Evolutionary conservation across 805 yeast genomes (phyloP), one percentile per base, ranked within the genome.

Genomic region (Ogataea degrootiae): DNA sequence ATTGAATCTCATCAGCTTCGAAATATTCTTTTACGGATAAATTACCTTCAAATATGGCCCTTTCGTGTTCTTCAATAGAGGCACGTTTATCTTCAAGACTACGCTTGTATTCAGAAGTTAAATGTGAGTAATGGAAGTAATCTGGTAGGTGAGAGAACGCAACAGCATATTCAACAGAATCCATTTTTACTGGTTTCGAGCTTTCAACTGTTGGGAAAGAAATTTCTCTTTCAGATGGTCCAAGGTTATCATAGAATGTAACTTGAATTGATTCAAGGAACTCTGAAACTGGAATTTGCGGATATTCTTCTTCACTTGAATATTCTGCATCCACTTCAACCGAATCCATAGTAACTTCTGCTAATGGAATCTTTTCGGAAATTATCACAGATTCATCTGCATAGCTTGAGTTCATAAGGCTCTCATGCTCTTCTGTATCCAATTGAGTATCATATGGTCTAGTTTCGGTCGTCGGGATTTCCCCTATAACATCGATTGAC

Each of bases 1-100:
- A 37, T 5, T 54, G 31, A 26, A 26, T 58, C 6, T 56, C 60
- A 7, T 52, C 39, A 31, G 65, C 62, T 33, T 55, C 61, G 46
- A 59, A 63, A 43, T 56, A 65, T 33, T 65, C 69, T 17, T 65
- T 48, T 17, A 65, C 59, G 4, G 67, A 60, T 14, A 66, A 66
- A 43, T 65, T 65, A 12, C 62, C 59, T 16, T 62, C 62, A n/a
- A 52, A 47, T n/a, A 65, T 60, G 35, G 55, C 60, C 23, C 54
- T 51, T 11, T 60, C 62, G 44, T 59, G 63, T 4, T 53, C 49
- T 2, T 62, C 60, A 41, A 60, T 60, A 9, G 43, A 22, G 4
- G 17, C 33, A 16, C 42, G 34, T 34, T 39, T 44, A 19, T 39
- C 46, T 17, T 26, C 19, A 3, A 44, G 43, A 14, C 46, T 39